Evolutionary conservation across 768 basidiomycete species (phyloP).

Genomic region (Suillus sp.): DNA sequence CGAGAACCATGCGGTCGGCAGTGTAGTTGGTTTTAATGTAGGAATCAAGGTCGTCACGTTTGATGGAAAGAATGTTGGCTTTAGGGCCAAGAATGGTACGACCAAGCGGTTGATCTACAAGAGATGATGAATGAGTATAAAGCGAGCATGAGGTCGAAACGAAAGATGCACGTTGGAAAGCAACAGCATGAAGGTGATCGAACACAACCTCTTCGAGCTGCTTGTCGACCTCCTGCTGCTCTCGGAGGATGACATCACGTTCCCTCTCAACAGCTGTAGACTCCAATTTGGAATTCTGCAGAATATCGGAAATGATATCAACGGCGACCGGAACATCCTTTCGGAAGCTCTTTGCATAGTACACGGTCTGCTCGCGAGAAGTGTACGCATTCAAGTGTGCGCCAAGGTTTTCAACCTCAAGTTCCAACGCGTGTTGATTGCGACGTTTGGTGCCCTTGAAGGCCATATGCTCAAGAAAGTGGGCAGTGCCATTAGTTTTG

Average conservation of each 20-base stretch:
- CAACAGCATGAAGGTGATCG: conserved; percentile 95
- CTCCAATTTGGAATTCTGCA: conserved; percentile 96
- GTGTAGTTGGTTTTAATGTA: conserved; percentile 99
- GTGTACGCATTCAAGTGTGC: conserved; percentile 98
- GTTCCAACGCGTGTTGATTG: conserved; percentile 86
- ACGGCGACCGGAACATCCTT: conserved; percentile 90
- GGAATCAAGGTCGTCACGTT: conserved; percentile 79
- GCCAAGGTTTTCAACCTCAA: conserved; percentile 97
- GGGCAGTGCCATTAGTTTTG: conserved; percentile 93
- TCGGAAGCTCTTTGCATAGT: conserved; percentile 98
- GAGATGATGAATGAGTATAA: conserved; percentile 11
- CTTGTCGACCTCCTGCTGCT: conserved; percentile 99
- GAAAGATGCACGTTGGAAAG: conserved; percentile 81
- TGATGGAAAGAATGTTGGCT: conserved; percentile 93
- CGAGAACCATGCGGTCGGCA: conserved; percentile 98
- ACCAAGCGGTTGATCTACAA: conserved; percentile 86
- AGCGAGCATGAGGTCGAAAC: conserved; percentile 1
- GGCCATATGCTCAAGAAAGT: conserved; percentile 99
- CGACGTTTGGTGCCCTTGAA: conserved; percentile 94
- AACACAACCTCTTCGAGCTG: conserved; percentile 98
- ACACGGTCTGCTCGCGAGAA: conserved; percentile 97
- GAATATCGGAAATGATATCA: conserved; percentile 97
- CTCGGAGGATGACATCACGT: conserved; percentile 93
- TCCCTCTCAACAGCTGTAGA: conserved; percentile 86
- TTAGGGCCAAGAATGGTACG: conserved; percentile 98